Percentiles rank a stretch among this genome's conserved stretches.
phyloP scores from a whole-genome alignment of 805 yeast species.

The fission yeast (Schizosaccharomyces pombe) region DNA sequence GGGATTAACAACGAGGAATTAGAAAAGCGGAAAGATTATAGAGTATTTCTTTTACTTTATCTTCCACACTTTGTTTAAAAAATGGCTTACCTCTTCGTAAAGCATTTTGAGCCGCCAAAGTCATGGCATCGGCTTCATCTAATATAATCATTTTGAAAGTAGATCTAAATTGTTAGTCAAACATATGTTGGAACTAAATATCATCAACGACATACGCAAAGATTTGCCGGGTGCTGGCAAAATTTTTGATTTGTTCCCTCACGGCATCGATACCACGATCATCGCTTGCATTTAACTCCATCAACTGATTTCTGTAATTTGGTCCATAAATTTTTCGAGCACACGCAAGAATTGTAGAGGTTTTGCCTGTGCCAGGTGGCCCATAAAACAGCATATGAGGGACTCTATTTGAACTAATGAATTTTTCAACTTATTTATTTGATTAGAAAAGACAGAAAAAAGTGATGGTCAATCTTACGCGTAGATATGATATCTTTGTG shows the following conservation, averaged over 20 bases:
- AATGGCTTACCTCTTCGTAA: conserved; percentile 67
- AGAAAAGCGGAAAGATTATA: too few species aligned
- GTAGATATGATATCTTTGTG: conserved; percentile 71
- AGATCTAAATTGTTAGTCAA: conserved; percentile 20
- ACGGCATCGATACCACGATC: conserved; percentile 79
- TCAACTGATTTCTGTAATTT: conserved; percentile 39
- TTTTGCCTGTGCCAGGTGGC: conserved; percentile 85
- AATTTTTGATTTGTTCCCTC: conserved; percentile 60
- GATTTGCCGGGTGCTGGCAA: conserved; percentile 86
- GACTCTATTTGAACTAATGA: conserved; percentile 55
- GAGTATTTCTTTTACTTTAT: too few species aligned
- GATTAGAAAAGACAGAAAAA: neutral
- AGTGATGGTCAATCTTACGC: conserved; percentile 9
- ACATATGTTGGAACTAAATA: neutral
- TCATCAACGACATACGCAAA: conserved; percentile 25
- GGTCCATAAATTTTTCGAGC: conserved; percentile 68
- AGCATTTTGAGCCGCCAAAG: conserved; percentile 88
- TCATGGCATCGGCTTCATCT: conserved; percentile 96
- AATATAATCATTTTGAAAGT: conserved; percentile 81
- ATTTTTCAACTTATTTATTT: conserved; percentile 26
- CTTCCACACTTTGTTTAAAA: too few species aligned
- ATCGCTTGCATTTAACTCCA: conserved; percentile 74
- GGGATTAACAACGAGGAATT: neutral
- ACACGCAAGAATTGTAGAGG: conserved; percentile 66
- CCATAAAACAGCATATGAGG: conserved; percentile 88